Base-by-base conservation (phyloP, 176 grass and related monocot genomes). In the Lolium perenne region DNA sequence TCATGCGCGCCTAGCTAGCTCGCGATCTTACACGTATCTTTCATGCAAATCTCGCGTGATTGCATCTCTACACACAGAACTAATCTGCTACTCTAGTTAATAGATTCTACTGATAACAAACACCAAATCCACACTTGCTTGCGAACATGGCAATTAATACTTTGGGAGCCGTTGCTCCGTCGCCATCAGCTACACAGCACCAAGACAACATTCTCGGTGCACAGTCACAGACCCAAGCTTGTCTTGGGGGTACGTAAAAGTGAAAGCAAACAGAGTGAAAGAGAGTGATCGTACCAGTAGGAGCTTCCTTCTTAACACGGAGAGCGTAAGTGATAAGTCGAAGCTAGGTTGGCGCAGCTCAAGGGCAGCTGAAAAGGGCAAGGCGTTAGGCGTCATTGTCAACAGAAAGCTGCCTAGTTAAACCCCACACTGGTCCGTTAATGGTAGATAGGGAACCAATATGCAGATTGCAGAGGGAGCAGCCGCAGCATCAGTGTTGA, bases 91-190 rank as follows among this genome's bases (percentile, higher is more conserved):
- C 17, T n/a, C 46, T 1, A 46, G 48, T 79, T 46, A 83, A 67
- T 49, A 79, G 49, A 47, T 71, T 73, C 69, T 69, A 67, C 4
- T 0, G 38, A 64, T 66, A 78, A 55, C 88, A 35, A 78, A 32
- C 88, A 70, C 71, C 60, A 62, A 61, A 86, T 81, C 60, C 15
- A 16, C 83, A 62, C 79, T 82, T 82, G 79, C 89, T 78, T 83
- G 89, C 80, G 51, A 83, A 80, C 66, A 54, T 83, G 81, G 88
- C 84, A 90, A 87, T 26, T 66, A 29, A 78, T 22, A 70, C 56
- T 67, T 82, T 61, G 14, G 41, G 72, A 58, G 80, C 49, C 23
- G 89, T 83, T 87, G 84, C 58, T 8, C 8, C 4, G 89, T 90
- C 89, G 13, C 84, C 74, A 16, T 75, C 65, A 74, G 64, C 41